A percentile compares a stretch with the other conserved stretches of the same genome.
phyloP scores from a whole-genome alignment of 176 grass and related monocot genomes.

The Microstegium vimineum region DNA sequence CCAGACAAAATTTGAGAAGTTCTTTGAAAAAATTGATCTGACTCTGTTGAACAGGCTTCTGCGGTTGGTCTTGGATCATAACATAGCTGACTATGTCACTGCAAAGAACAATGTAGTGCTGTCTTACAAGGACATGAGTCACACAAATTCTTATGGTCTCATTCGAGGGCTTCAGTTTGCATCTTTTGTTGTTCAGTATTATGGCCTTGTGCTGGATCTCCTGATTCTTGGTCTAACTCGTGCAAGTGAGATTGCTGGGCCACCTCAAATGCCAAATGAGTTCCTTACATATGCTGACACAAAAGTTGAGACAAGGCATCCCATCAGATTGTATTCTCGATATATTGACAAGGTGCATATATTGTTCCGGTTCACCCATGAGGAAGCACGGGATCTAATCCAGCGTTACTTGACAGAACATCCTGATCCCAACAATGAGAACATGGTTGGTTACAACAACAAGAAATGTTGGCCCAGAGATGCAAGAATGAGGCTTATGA shows the following conservation, averaged over 20 bases:
- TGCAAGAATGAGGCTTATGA: constrained; percentile 99
- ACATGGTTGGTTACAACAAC: constrained; percentile 99
- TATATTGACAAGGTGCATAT: constrained; percentile 98
- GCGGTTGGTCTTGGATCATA: constrained; percentile 89
- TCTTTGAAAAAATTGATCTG: constrained; percentile 98
- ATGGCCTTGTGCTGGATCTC: constrained; percentile 91
- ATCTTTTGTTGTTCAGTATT: constrained; percentile 98
- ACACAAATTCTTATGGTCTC: constrained; percentile 97
- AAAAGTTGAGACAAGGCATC: constrained; percentile 90
- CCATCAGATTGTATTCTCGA: constrained; percentile 88
- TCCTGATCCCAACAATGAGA: constrained; percentile 99
- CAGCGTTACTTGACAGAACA: constrained; percentile 95
- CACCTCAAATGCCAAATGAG: constrained; percentile 97
- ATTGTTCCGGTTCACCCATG: constrained; percentile 96
- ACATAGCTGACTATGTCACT: constrained; percentile 98
- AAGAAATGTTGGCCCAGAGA: constrained; percentile 99
- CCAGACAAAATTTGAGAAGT: constrained; percentile 96
- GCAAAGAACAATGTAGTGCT: constrained; percentile 98
- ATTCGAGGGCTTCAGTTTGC: constrained; percentile 99
- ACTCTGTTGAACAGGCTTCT: constrained; percentile 97
- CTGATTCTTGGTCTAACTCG: constrained; percentile 94
- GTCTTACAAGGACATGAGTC: constrained; percentile 99
- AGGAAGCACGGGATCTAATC: constrained; percentile 95
- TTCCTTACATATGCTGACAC: constrained; percentile 94
- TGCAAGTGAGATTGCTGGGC: constrained; percentile 90